A percentile compares a stretch with the other conserved stretches of the same genome.
phyloP scores from a whole-genome alignment of 371 early-diverging fungal species.

The Saksenaea oblongispora region DNA sequence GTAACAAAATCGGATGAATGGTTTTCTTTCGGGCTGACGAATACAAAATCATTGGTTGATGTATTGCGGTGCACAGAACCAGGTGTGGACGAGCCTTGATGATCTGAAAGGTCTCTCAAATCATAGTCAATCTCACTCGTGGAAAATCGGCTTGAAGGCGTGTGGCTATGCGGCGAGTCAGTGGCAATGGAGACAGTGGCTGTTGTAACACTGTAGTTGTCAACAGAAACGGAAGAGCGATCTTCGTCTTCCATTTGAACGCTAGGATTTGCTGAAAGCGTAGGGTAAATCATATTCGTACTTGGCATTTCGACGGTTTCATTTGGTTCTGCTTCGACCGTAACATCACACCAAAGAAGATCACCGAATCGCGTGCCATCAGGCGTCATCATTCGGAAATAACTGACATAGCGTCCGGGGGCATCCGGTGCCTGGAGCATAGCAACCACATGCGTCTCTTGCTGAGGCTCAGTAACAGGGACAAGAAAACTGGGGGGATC shows the following conservation, averaged over 20 bases:
- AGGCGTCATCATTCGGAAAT: conserved; percentile 65
- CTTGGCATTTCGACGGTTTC: conserved; percentile 3
- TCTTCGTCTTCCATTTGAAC: background rate
- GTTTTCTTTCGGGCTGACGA: background rate
- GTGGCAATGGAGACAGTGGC: background rate
- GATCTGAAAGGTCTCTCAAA: background rate
- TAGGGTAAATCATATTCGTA: conserved; percentile 18
- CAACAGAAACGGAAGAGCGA: background rate
- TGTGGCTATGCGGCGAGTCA: background rate
- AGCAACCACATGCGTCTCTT: conserved; percentile 58
- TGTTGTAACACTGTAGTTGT: background rate
- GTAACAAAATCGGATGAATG: background rate
- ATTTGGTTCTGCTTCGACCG: conserved; percentile 39
- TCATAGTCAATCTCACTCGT: background rate
- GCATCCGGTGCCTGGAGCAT: conserved; percentile 66
- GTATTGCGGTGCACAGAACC: background rate
- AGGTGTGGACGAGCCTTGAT: background rate
- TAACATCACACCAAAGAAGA: conserved; percentile 65
- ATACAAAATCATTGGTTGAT: background rate
- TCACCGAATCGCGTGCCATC: conserved; percentile 68
- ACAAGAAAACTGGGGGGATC: conserved; percentile 40
- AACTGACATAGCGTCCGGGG: conserved; percentile 62
- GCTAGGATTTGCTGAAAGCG: conserved; percentile 7
- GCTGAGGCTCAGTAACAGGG: conserved; percentile 47
- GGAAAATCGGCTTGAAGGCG: background rate